phyloP scores from a whole-genome alignment of 1,284 basidiomycete species.

The Anthracocystis walkeri region DNA sequence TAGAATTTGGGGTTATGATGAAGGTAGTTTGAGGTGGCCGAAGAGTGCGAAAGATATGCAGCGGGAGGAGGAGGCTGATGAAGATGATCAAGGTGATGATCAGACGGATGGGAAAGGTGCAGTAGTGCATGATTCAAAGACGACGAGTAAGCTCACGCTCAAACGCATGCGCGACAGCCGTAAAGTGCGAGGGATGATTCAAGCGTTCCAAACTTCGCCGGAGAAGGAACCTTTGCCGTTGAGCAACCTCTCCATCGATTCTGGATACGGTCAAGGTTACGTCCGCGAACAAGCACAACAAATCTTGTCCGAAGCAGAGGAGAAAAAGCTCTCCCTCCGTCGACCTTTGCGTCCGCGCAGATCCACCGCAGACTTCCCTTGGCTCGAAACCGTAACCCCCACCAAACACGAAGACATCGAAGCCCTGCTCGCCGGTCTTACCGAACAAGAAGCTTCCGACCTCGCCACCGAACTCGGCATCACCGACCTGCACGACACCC shows the following conservation, averaged over 20 bases:
- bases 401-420: slow-evolving; percentile 41
- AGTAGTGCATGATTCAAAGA: slow-evolving; percentile 31
- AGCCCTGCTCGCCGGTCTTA: slow-evolving; percentile 31
- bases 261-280: slow-evolving; percentile 50
- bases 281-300: slow-evolving; percentile 52
- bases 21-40: slow-evolving; percentile 46
- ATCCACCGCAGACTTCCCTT: slow-evolving; percentile 46
- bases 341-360: slow-evolving; percentile 37
- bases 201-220: slow-evolving; percentile 54
- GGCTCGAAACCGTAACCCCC: slow-evolving; percentile 17
- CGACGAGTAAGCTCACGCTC: slow-evolving; percentile 52
- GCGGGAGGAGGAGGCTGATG: slow-evolving; percentile 29
- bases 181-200: slow-evolving; percentile 57
- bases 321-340: slow-evolving; percentile 42
- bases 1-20: slow-evolving; percentile 59
- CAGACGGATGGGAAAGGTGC: slow-evolving; percentile 13
- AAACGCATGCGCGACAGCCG: slow-evolving; percentile 61
- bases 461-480: slow-evolving; percentile 52
- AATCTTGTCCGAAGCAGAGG: slow-evolving; percentile 46
- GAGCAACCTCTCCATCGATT: slow-evolving; percentile 23
- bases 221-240: slow-evolving; percentile 22
- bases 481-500: slow-evolving; percentile 38
- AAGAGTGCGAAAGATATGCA: slow-evolving; percentile 31
- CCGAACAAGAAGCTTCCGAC: slow-evolving; percentile 45
- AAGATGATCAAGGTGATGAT: slow-evolving; percentile 11